Conservation (phyloP, 108 stramenopile genomes). For the Nitzschia putrida region DNA sequence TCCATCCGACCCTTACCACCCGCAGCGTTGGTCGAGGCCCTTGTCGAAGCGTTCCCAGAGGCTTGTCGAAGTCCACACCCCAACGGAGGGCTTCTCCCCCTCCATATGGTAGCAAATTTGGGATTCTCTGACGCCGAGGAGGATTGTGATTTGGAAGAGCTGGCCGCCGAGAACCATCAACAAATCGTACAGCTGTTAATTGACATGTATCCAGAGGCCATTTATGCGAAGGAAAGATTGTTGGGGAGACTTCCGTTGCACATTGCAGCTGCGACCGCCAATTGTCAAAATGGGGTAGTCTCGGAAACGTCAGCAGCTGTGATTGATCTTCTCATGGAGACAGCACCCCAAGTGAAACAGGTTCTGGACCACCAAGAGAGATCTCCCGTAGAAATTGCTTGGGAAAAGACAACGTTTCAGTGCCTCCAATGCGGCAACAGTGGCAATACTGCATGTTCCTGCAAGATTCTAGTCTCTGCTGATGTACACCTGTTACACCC, state of each 20-base stretch:
- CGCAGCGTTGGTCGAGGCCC: neutral
- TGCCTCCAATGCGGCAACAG: slow-evolving; percentile 23
- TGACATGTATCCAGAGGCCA: slow-evolving; percentile 19
- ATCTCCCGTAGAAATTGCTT: slow-evolving; percentile 18
- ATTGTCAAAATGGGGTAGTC: slow-evolving; percentile 21
- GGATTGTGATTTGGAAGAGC: neutral
- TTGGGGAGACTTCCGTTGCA: slow-evolving; percentile 28
- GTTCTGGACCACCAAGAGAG: slow-evolving; percentile 7
- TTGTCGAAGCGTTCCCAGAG: slow-evolving; percentile 20
- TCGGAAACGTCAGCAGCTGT: slow-evolving; percentile 19
- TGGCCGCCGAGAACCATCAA: slow-evolving; percentile 4
- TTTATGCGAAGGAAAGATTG: neutral
- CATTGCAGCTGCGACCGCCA: slow-evolving; percentile 21
- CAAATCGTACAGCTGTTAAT: slow-evolving; percentile 15
- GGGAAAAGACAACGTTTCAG: slow-evolving; percentile 13
- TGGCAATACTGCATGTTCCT: neutral
- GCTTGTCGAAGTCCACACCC: slow-evolving; percentile 13
- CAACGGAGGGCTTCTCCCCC: slow-evolving; percentile 16
- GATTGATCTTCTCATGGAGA: neutral
- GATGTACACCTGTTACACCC: slow-evolving; percentile 9
- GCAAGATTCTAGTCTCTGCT: slow-evolving; percentile 5
- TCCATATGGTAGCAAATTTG: slow-evolving; percentile 28
- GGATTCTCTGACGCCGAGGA: neutral
- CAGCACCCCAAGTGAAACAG: slow-evolving; percentile 4
- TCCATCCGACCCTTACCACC: slow-evolving; percentile 27